Evolutionary conservation across 2,329 filamentous ascomycete genomes (phyloP), one percentile per base, ranked within the genome.

Genomic region (Ophiognomonia clavigignenti-juglandacearum): DNA sequence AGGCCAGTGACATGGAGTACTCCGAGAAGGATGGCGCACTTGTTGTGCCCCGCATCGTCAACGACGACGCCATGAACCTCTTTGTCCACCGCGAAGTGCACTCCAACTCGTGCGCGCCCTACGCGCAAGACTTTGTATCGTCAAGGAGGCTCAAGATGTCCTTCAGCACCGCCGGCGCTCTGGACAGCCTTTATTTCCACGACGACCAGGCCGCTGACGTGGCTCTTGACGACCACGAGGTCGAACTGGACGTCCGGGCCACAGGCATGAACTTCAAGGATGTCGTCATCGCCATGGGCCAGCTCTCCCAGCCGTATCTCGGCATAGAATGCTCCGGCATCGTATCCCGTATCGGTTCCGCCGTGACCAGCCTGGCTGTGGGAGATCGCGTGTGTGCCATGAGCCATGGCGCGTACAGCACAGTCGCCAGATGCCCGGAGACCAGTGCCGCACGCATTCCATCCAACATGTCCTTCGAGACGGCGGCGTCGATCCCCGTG

Each of bases 261-360:
- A 47, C 44, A 6, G 44, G 44, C 13, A 38, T 47, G 29, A 47
- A 42, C 39, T 47, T 47, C 32, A 42, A 42, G 9, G 45, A 47
- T 10, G 34, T 47, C 10, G 40, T 47, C 38, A 39, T 24, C 1
- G 27, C 45, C 18, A 47, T 47, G 45, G 45, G 45, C 18, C 39
- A 60, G 19, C 49, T 60, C 6, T 56, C 14, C 14, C 46, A 48
- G 24, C 47, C 52, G 29, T 56, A 42, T 6, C 35, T 61, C 50
- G 59, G 57, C 4, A 53, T 58, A 38, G 60, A 62, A 39, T 55
- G 53, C n/a, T 52, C 59, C 2, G 60, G 60, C 1, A 39, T 61
- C 2, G 43, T 62, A 24, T 55, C 42, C 11, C 35, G 47, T 7
- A 45, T 45, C 9, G 50, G 45, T 10, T 39, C 43, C 8, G 56